These are phyloP conservation scores for Cyclotella choctawhatcheeana DNA, from an alignment of 108 stramenopile species.

Conservation along the genomic window DNA sequence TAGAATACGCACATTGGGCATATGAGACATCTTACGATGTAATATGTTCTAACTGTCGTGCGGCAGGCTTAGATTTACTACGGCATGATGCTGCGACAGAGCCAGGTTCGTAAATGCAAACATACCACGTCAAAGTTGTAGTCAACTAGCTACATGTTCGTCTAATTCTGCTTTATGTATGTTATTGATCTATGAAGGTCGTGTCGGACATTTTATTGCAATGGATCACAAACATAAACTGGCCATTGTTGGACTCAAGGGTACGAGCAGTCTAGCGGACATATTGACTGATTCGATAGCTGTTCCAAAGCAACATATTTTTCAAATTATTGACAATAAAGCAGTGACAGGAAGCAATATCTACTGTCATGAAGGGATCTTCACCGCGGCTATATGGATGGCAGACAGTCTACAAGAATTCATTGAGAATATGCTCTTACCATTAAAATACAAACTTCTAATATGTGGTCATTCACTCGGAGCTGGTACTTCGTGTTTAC, in stretches of 20 bases:
- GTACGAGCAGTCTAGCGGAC: slow-evolving; percentile 61
- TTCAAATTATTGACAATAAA: slow-evolving; percentile 35
- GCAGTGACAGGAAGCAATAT: slow-evolving; percentile 37
- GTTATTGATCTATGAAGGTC: too few relatives aligned
- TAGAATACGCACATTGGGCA: slow-evolving; percentile 3
- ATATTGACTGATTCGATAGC: slow-evolving; percentile 59
- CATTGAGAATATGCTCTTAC: slow-evolving; percentile 54
- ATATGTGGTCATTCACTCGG: slow-evolving; percentile 62
- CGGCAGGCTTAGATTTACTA: slow-evolving; percentile 14
- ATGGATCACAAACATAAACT: slow-evolving; percentile 37
- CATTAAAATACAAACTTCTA: slow-evolving; percentile 52
- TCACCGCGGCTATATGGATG: slow-evolving; percentile 44
- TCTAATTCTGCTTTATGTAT: too few relatives aligned
- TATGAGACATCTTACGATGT: slow-evolving; percentile 5
- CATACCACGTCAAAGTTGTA: too few relatives aligned
- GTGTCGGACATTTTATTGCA: slow-evolving; percentile 45
- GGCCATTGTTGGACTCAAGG: slow-evolving; percentile 63
- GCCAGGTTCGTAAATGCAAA: too few relatives aligned
- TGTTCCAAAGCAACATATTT: slow-evolving; percentile 27
- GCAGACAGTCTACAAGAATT: slow-evolving; percentile 47
- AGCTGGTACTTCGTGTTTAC: slow-evolving; percentile 56
- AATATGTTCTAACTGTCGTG: neutral
- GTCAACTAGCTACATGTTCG: too few relatives aligned
- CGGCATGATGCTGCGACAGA: slow-evolving; percentile 40
- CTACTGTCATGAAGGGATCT: slow-evolving; percentile 60